Conservation (phyloP, 495 filamentous ascomycete genomes). For the Penicillium taxi region DNA sequence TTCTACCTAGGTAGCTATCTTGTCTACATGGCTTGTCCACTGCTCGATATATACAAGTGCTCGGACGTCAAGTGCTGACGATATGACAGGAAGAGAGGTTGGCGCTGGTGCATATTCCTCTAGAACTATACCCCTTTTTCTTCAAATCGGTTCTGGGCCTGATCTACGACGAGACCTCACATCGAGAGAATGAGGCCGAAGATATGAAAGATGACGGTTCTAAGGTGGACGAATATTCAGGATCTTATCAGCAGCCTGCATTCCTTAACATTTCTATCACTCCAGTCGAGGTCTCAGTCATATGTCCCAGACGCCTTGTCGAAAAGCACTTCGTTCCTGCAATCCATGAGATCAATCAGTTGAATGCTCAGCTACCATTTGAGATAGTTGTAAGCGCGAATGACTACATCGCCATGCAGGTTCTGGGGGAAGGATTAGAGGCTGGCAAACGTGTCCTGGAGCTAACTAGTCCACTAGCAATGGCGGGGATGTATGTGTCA, state of each 20-base stretch:
- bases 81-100: conserved; percentile 71
- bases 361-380: conserved; percentile 28
- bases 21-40: too few species aligned
- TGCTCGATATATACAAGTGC: too few species aligned
- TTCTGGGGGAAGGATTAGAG: conserved; percentile 80
- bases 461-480: conserved; percentile 78
- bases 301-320: conserved; percentile 69
- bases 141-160: conserved; percentile 76
- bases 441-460: conserved; percentile 92
- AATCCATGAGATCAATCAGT: conserved; percentile 39
- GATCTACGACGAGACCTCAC: conserved; percentile 57
- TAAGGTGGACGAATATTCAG: conserved; percentile 19
- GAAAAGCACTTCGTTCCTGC: conserved; percentile 65
- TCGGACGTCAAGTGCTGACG: conserved; percentile 1
- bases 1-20: too few species aligned
- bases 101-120: conserved; percentile 84
- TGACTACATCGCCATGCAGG: conserved; percentile 78
- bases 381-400: conserved; percentile 69
- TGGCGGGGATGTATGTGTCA: conserved; percentile 74
- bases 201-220: conserved; percentile 19
- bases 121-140: conserved; percentile 72
- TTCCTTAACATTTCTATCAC: conserved; percentile 94
- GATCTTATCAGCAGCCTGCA: conserved; percentile 47
- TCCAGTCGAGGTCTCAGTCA: conserved; percentile 85
- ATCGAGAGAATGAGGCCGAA: conserved; percentile 18